Evolutionary conservation across 169 alveolate species (phyloP), one percentile per base, ranked within the genome.

Genomic region (Theileria parva): DNA sequence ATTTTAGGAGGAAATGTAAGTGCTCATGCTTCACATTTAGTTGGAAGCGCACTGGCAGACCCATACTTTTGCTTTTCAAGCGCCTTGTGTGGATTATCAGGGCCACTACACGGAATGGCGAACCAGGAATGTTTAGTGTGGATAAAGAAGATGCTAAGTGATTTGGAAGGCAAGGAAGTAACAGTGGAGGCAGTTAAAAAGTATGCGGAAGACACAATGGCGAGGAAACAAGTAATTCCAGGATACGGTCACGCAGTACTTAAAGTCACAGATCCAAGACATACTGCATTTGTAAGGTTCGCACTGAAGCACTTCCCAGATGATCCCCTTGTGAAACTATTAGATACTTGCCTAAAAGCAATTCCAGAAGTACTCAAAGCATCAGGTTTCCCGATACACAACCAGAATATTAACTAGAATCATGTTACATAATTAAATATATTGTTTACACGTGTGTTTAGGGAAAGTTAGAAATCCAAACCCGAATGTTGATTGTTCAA

Each of bases 201-300:
- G 71, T 81, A 86, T 57, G 95, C 96, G 9, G 71, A 92, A 76
- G 84, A 87, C 0, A 90, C 95, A 65, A 80, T 96, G 66, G 88
- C 76, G 32, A 70, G 87, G 21, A 98, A 98, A 25, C 91, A 88
- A 71, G 99, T 96, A 17, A 95, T 97, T 2, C 99, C 98, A 30
- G 99, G 99, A 27, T 97, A 93, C 77, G 99, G 99, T 9, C 99
- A 97, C 83, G 99, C 99, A 13, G 99, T 97, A 23, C 91, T 97
- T 37, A 93, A 99, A 83, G 94, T 94, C 37, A 95, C 98, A 15
- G 99, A 97, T 86, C 99, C 99, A 34, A 92, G 99, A 80, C 90
- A 87, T 70, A 68, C 81, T n/a, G 95, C 93, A 27, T 75, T 87
- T 73, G 85, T 93, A 50, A 93, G 94, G 64, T 97, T 96, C 88